Base-by-base conservation (phyloP, 2,329 filamentous ascomycete genomes). In the Xylariomycetidae sp. region DNA sequence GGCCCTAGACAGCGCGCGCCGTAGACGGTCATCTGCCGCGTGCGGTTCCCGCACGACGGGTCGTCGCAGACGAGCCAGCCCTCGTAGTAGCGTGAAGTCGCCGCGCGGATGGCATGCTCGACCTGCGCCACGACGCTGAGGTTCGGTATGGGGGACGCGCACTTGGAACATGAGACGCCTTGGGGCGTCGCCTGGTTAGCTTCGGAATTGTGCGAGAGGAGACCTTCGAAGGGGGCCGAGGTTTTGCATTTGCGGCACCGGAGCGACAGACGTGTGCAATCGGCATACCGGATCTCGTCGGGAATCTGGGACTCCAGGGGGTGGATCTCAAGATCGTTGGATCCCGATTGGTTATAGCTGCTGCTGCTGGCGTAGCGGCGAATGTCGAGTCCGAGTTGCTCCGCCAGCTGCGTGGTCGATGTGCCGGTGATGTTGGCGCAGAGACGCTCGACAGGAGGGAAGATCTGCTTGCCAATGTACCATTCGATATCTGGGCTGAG, bases 401-500 rank as follows among this genome's bases (percentile, higher is more conserved):
- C 89, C 2, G 92, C 92, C 8, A 98, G 74, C 45, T 89, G 82
- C 2, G 87, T 79, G 6, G 90, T 85, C 43, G 95, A 94, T 2
- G 92, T 98, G 38, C 92, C 92, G 11, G 79, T 78, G 51, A 98
- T 96, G 40, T 94, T 95, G 41, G 90, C 92, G 58, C 92, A 98
- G 15, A 98, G 80, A 72, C 92, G 87, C 66, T 98, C 92, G 16
- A 98, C 92, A 0, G 92, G 92, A 9, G 92, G 92, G 63, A 98
- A 88, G 38, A 98, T 96, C 62, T 98, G 92, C 69, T 98, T 98
- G 67, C 88, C 84, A 25, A 98, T 78, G 60, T 98, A 98, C 77
- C 89, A 97, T 56, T 98, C 92, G n/a, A 96, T 77, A 54, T 98
- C 92, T 3, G 89, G 87, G 37, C 82, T 74, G 6, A 98, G 72